Evolutionary conservation across 768 basidiomycete species (phyloP), one percentile per base, ranked within the genome.

Genomic region (Leccinum pellstonianum): DNA sequence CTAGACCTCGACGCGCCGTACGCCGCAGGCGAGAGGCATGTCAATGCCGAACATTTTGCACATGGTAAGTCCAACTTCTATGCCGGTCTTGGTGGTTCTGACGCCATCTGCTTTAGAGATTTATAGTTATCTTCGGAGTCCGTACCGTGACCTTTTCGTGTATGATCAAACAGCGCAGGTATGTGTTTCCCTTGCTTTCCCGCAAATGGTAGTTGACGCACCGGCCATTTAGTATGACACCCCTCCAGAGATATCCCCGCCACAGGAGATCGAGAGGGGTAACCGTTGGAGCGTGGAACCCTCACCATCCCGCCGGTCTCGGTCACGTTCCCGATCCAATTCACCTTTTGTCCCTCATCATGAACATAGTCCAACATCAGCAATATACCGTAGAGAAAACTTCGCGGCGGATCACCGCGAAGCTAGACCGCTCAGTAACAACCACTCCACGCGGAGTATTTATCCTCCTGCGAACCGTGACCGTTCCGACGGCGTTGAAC

Each of bases 31-130:
- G 77, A 78, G 25, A 79, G 86, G 56, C 79, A 83, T 59, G 73
- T 79, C 25, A 90, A 92, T 65, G 90, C 95, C 11, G 95, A 98
- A 70, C 95, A 97, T 73, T 95, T 97, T 75, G 91, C 89, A 8
- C 95, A 98, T 75, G 93, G 93, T 92, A 66, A 65, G 82, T 73
- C n/a, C 33, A 46, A 51, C 33, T 23, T 57, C 52, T 62, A 5
- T 3, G 37, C 19, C 12, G 0, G 33, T 43, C 23, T 4, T 5
- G 5, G 27, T 21, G 4, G 31, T 17, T 52, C 59, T 67, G 60
- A 62, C 27, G 11, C 14, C 38, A 35, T 31, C 3, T 33, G 23
- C 41, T 11, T 0, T 62, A 95, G 95, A 98, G 75, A 81, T 97
- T 41, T 97, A 96, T 71, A 84, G 83, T 46, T 98, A 91, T 70